phyloP scores from a whole-genome alignment of 177 flowering plant species.

The Tripterygium wilfordii region DNA sequence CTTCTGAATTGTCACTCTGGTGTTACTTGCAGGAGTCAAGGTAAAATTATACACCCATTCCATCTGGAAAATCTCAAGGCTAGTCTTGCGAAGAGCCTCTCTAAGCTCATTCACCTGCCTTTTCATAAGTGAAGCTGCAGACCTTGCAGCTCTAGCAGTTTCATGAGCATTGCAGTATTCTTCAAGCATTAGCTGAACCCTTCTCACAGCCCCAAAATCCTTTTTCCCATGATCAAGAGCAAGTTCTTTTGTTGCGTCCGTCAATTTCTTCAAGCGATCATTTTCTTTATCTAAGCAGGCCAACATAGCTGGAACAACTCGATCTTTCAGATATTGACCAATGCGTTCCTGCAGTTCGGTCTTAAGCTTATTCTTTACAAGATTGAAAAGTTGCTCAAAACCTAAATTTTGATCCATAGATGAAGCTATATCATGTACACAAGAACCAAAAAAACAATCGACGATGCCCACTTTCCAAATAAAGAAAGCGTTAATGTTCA shows the following conservation, averaged over 20 bases:
- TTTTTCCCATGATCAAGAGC: constrained; percentile 33
- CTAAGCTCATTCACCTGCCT: constrained; percentile 68
- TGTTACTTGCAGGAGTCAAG: constrained; percentile 35
- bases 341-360: constrained; percentile 63
- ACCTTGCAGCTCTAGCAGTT: constrained; percentile 81
- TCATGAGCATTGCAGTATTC: constrained; percentile 93
- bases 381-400: constrained; percentile 69
- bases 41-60: constrained; percentile 75
- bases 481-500: constrained; percentile 56
- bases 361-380: constrained; percentile 66
- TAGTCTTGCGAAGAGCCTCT: constrained; percentile 58
- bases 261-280: constrained; percentile 44
- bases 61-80: constrained; percentile 76
- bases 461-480: constrained; percentile 76
- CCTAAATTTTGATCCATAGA: constrained; percentile 71
- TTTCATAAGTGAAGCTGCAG: constrained; percentile 70
- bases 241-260: constrained; percentile 37
- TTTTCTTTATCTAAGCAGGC: constrained; percentile 57
- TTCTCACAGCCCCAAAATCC: constrained; percentile 46
- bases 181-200: constrained; percentile 77
- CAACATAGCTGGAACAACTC: constrained; percentile 57
- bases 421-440: constrained; percentile 71
- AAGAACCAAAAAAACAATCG: constrained; percentile 80
- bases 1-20: constrained; percentile 40
- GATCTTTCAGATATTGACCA: constrained; percentile 55